Evolutionary conservation across 768 basidiomycete genomes (phyloP).

Genomic region (Naganishia onofrii): DNA sequence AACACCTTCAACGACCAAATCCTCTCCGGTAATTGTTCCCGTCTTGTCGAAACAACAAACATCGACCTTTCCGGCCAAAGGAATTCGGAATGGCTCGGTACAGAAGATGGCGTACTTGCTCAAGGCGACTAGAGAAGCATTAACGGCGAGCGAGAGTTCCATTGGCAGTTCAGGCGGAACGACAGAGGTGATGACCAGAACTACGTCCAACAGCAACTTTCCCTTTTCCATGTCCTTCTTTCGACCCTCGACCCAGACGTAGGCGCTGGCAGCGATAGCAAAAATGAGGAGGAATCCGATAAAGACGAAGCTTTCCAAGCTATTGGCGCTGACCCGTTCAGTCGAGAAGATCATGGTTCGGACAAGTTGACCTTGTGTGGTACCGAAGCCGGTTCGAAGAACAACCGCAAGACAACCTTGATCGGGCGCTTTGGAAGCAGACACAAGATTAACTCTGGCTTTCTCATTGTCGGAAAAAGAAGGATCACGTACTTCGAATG

Average conservation of each 20-base stretch:
- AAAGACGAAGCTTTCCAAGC: conserved; percentile 90
- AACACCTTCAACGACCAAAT: conserved; percentile 89
- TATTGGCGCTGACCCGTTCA: conserved; percentile 94
- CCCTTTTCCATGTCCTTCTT: conserved; percentile 90
- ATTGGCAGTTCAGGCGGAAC: conserved; percentile 97
- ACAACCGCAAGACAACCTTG: conserved; percentile 89
- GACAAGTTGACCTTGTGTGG: conserved; percentile 93
- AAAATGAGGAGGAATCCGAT: conserved; percentile 97
- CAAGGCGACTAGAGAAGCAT: conserved; percentile 85
- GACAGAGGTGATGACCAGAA: conserved; percentile 93
- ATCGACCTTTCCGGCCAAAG: conserved; percentile 90
- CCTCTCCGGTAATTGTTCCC: conserved; percentile 94
- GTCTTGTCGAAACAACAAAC: conserved; percentile 99
- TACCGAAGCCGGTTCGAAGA: conserved; percentile 93
- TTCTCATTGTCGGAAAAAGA: not conserved
- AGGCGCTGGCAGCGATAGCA: conserved; percentile 95
- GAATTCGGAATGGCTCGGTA: conserved; percentile 97
- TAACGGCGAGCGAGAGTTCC: conserved; percentile 95
- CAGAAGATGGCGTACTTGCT: conserved; percentile 97
- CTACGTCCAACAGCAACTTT: conserved; percentile 89
- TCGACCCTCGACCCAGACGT: conserved; percentile 97
- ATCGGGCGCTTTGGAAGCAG: conserved; percentile 62
- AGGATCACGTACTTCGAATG: conserved; percentile 50
- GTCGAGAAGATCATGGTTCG: conserved; percentile 99
- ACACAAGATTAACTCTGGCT: not conserved